Evolutionary conservation across 768 basidiomycete species (phyloP).

Genomic region (Hortiboletus campestris): DNA sequence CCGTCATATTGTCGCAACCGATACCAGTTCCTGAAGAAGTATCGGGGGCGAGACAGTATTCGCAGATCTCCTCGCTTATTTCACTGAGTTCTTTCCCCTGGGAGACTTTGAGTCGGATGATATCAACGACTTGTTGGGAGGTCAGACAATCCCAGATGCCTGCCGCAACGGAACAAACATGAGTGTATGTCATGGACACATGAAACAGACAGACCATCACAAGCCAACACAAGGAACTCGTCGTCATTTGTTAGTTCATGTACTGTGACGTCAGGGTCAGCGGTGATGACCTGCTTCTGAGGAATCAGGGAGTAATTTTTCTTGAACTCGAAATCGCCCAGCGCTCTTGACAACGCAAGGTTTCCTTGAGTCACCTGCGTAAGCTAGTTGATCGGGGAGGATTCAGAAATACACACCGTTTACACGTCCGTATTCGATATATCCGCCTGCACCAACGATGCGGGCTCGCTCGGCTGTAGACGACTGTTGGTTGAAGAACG

Average conservation of each 20-base stretch:
- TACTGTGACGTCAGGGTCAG: constrained; percentile 85
- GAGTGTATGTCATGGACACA: background rate
- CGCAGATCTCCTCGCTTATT: constrained; percentile 87
- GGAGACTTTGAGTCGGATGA: constrained; percentile 77
- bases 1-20: constrained; percentile 99
- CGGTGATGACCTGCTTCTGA: constrained; percentile 92
- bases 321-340: constrained; percentile 99
- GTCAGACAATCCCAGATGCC: constrained; percentile 98
- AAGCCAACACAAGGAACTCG: constrained; percentile 95
- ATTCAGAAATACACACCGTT: constrained; percentile 61
- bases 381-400: background rate
- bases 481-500: background rate
- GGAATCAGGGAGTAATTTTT: constrained; percentile 79
- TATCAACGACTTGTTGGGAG: constrained; percentile 91
- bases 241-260: constrained; percentile 87
- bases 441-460: constrained; percentile 90
- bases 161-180: constrained; percentile 30
- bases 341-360: constrained; percentile 88
- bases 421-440: constrained; percentile 93
- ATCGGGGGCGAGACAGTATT: constrained; percentile 92
- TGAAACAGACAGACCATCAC: constrained; percentile 71
- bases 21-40: constrained; percentile 88
- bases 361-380: constrained; percentile 58
- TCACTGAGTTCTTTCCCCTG: constrained; percentile 76
- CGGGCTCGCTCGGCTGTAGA: constrained; percentile 74